Evolutionary conservation across 805 yeast species (phyloP), one percentile per base, ranked within the genome.

Genomic region (Candida maltosa): DNA sequence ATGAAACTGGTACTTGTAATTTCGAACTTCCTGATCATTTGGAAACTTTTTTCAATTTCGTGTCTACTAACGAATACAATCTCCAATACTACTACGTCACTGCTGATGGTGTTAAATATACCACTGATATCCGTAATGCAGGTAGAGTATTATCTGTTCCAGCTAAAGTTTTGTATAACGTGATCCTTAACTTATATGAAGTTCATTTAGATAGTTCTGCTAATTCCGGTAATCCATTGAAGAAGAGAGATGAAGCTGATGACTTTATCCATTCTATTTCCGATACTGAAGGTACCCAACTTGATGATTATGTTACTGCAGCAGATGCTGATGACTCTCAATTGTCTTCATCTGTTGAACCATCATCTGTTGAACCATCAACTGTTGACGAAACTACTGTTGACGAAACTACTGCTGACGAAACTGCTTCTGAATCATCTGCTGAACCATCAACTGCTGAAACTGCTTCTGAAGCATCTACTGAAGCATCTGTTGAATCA

Each of bases 231-330:
- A n/a, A n/a, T n/a, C n/a, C n/a, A n/a, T n/a, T n/a, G n/a, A n/a
- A n/a, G n/a, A n/a, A n/a, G n/a, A n/a, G n/a, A n/a, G n/a, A n/a
- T n/a, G n/a, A n/a, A n/a, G n/a, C n/a, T n/a, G n/a, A n/a, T n/a
- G n/a, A 60, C 29, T 56, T 50, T 6, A 39, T 47, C 20, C n/a
- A n/a, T n/a, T n/a, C n/a, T n/a, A 50, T 38, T 6, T 41, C 45
- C 3, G 44, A 48, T 18, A 40, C 48, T 3, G 40, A 32, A 11
- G 25, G 12, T 11, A 21, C 15, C 11, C 6, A 28, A 11, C n/a
- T 7, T 11, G 16, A 15, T 23, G 8, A 16, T n/a, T 8, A 15
- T 11, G 24, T 20, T 10, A n/a, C 37, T 11, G 7, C 31, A 4
- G 6, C 29, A 8, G 26, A 26, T 16, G 38, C 29, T 8, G 33